Evolutionary conservation across 768 basidiomycete genomes (phyloP), one percentile per base, ranked within the genome.

Genomic region (Lactifluus subvellereus): DNA sequence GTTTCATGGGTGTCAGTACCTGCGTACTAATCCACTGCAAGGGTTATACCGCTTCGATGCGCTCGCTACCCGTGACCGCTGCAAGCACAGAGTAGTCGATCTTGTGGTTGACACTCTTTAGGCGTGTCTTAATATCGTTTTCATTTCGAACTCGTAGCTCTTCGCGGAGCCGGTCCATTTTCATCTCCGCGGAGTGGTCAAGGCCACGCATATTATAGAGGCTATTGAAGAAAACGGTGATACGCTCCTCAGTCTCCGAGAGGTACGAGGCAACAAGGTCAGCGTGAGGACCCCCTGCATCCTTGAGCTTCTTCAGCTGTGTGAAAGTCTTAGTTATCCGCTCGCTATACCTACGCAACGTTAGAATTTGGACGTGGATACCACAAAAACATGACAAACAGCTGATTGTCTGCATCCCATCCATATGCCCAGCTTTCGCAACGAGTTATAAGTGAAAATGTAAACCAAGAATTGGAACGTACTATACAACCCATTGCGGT

Each of bases 401-500:
- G 22, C 8, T 35, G 50, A 32, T 65, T 65, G 54, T 65, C 64
- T 8, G 64, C 64, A 52, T 62, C 64, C 64, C 64, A 61, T 42
- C 64, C 64, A 37, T 65, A 62, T 27, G 60, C 64, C 64, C 64
- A 62, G 48, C 64, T 65, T 40, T 33, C 14, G n/a, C 6, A 20
- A 47, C 49, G 13, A 8, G 20, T 33, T 48, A 37, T 30, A 32
- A 49, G 61, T 10, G 49, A 7, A 11, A 10, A 33, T 14, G 30
- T 51, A 13, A 14, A 43, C 3, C 32, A 59, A 49, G 18, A 4
- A 32, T 33, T 4, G 18, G n/a, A 33, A 47, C 64, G 16, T 50
- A 62, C 64, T 65, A 65, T 42, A 48, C 54, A 2, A 65, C 27
- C 60, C 60, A 65, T 62, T 65, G 60, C 1, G 64, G 64, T 47